phyloP scores from a whole-genome alignment of 306 rosid genomes.

The Inga leiocalycina region DNA sequence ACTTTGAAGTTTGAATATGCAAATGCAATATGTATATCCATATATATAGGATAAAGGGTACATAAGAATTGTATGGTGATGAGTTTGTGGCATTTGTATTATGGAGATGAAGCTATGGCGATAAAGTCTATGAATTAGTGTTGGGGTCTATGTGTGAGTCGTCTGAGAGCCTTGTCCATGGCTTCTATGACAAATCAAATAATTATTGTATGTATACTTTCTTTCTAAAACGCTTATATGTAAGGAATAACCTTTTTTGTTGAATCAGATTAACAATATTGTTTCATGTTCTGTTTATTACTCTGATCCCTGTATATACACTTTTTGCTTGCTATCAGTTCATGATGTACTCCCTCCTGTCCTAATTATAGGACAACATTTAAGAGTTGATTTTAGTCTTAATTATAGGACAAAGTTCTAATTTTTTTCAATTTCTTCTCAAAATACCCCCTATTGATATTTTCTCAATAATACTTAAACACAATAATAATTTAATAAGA shows the following conservation, averaged over 20 bases:
- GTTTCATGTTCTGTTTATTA: background rate
- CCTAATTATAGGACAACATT: no score
- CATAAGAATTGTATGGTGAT: background rate
- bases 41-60: background rate
- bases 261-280: background rate
- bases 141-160: background rate
- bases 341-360: no score
- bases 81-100: background rate
- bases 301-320: background rate
- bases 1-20: background rate
- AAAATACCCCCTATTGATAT: no score
- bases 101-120: background rate
- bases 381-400: no score
- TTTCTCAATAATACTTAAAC: no score
- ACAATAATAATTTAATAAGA: no score
- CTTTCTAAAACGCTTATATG: background rate
- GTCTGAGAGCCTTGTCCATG: background rate
- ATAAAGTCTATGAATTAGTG: background rate
- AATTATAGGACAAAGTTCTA: no score
- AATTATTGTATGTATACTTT: background rate
- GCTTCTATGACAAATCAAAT: background rate
- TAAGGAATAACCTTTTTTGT: background rate
- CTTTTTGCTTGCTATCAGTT: background rate
- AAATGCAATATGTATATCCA: background rate
- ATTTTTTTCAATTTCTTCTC: no score